Conservation (phyloP, 2,329 filamentous ascomycete genomes). For the Apiospora rasikravindrae region DNA sequence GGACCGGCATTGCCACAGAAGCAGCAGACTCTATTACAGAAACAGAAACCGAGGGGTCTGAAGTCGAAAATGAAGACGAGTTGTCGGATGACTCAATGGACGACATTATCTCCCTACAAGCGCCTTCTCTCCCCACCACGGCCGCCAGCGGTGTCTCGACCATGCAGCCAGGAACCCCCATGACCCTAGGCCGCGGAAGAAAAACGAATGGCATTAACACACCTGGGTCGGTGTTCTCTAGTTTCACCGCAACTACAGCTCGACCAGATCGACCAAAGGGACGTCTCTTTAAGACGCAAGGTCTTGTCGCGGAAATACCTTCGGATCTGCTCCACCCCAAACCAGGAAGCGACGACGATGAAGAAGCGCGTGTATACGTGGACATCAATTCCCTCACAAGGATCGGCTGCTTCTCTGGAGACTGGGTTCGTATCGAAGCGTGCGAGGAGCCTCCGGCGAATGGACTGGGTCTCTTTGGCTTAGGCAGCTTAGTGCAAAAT, state of each 20-base stretch:
- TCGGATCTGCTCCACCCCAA: conserved; percentile 84
- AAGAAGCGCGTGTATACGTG: conserved; percentile 88
- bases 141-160: conserved; percentile 81
- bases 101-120: conserved; percentile 88
- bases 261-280: conserved; percentile 74
- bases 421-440: conserved; percentile 89
- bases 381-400: conserved; percentile 85
- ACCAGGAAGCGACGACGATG: conserved; percentile 77
- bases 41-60: conserved; percentile 67
- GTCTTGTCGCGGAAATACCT: conserved; percentile 73
- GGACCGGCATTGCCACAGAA: conserved; percentile 62
- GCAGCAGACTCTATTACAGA: conserved; percentile 65
- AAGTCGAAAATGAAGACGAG: conserved; percentile 70
- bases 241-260: conserved; percentile 82
- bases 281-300: conserved; percentile 84
- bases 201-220: conserved; percentile 76
- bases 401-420: conserved; percentile 95
- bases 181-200: conserved; percentile 69
- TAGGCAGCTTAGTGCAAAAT: conserved; percentile 69
- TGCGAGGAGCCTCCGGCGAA: conserved; percentile 74
- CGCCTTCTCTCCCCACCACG: conserved; percentile 78
- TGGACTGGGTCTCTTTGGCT: conserved; percentile 69
- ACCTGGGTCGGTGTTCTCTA: conserved; percentile 88
- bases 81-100: conserved; percentile 91
- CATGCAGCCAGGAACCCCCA: conserved; percentile 80